These are phyloP conservation scores for Oxytropis ochrocephala DNA, from an alignment of 306 rosid genomes.

Conservation along the genomic window DNA sequence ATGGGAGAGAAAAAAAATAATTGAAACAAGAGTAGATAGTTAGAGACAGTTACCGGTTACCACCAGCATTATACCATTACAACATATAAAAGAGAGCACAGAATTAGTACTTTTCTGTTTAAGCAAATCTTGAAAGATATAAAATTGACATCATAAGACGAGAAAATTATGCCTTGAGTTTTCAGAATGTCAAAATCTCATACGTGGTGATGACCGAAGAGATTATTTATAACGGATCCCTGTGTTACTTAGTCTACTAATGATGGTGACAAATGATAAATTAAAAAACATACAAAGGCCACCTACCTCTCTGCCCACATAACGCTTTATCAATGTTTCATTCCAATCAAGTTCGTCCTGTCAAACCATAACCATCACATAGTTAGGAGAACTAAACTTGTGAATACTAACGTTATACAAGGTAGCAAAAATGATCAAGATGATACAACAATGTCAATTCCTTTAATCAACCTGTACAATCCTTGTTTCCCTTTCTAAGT, in stretches of 20 bases:
- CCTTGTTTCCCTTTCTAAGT: not conserved
- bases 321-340: constrained; percentile 59
- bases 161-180: not conserved
- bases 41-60: not conserved
- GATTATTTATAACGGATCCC: not conserved
- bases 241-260: not conserved
- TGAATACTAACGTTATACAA: not conserved
- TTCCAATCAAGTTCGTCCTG: constrained; percentile 93
- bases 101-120: not conserved
- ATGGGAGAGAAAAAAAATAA: not conserved
- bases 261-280: not conserved
- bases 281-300: not conserved
- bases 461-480: too few species aligned
- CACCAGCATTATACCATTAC: not conserved
- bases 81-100: not conserved
- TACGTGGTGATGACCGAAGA: not conserved
- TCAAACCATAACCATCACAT: constrained; percentile 23
- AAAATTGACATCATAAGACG: not conserved
- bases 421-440: not conserved
- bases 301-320: constrained; percentile 80
- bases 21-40: not conserved
- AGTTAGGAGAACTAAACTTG: not conserved
- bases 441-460: not conserved
- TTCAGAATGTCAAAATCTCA: constrained; percentile 4
- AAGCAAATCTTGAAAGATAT: not conserved